These are phyloP conservation scores for Lepidium aucheri DNA, from an alignment of 345 rosid species.

Conservation along the genomic window DNA sequence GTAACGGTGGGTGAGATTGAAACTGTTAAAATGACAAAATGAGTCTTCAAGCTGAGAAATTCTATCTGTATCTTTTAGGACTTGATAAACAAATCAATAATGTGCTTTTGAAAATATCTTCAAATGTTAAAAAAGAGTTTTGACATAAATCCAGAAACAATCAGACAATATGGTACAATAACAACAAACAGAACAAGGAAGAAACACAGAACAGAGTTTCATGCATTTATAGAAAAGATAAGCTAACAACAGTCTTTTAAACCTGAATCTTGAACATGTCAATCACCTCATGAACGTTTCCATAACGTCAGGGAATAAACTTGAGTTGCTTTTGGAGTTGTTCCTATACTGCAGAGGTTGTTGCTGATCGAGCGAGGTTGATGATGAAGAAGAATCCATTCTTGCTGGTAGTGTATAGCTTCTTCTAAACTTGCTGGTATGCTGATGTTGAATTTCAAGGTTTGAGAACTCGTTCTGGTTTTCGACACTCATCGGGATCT, in stretches of 20 bases:
- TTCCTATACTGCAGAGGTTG: slow-evolving; percentile 39
- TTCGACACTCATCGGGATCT: slow-evolving; percentile 20
- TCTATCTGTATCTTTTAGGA: neutral
- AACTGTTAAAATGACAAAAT: neutral
- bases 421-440: slow-evolving; percentile 59
- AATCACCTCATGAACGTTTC: slow-evolving; percentile 75
- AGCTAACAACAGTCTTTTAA: neutral
- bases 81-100: neutral
- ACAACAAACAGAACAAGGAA: neutral
- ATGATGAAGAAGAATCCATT: slow-evolving; percentile 63
- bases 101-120: neutral
- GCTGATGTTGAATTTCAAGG: slow-evolving; percentile 53
- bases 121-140: neutral
- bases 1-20: slow-evolving; percentile 3
- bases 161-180: slow-evolving; percentile 19
- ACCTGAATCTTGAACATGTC: neutral
- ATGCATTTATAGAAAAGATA: neutral
- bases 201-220: slow-evolving; percentile 1
- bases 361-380: slow-evolving; percentile 52
- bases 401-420: slow-evolving; percentile 68
- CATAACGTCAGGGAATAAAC: slow-evolving; percentile 68
- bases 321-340: slow-evolving; percentile 35
- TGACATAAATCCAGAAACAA: slow-evolving; percentile 8
- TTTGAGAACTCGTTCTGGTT: slow-evolving; percentile 61
- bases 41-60: neutral